These are phyloP conservation scores for Verbena officinalis DNA, from an alignment of 257 asterid species.

Conservation along the genomic window DNA sequence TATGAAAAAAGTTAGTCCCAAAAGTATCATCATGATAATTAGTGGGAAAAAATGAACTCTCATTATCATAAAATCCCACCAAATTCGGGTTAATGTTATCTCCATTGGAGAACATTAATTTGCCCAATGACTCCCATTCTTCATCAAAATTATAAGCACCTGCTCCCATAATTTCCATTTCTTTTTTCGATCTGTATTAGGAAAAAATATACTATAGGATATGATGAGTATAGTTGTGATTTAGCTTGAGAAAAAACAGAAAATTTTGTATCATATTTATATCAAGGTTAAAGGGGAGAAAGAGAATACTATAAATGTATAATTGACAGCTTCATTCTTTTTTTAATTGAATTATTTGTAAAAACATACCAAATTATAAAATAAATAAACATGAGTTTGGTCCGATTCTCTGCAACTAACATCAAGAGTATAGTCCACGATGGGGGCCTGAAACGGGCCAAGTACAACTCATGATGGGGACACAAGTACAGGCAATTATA, in stretches of 20 bases:
- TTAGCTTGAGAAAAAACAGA: conserved; percentile 31
- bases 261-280: conserved; percentile 45
- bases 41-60: conserved; percentile 18
- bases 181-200: neutral
- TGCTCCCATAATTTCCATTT: conserved; percentile 57
- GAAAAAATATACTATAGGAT: neutral
- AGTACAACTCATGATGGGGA: conserved; percentile 51
- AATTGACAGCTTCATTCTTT: conserved; percentile 60
- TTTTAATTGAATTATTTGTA: conserved; percentile 34
- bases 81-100: conserved; percentile 35
- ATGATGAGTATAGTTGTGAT: neutral
- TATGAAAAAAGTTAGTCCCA: conserved; percentile 15
- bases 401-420: conserved; percentile 43
- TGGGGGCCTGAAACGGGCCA: conserved; percentile 56
- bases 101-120: conserved; percentile 50
- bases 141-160: conserved; percentile 68
- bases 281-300: conserved; percentile 33
- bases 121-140: conserved; percentile 69
- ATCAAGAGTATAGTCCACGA: conserved; percentile 42
- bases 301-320: conserved; percentile 30
- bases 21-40: too few species aligned
- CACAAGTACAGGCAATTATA: conserved; percentile 45
- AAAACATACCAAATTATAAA: conserved; percentile 34
- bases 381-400: conserved; percentile 32
- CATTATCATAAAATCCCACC: conserved; percentile 14